Percentiles rank a stretch among this genome's conserved stretches.
These are phyloP conservation scores for Penicillium manginii DNA, from an alignment of 495 filamentous ascomycete species.

Conservation along the genomic window DNA sequence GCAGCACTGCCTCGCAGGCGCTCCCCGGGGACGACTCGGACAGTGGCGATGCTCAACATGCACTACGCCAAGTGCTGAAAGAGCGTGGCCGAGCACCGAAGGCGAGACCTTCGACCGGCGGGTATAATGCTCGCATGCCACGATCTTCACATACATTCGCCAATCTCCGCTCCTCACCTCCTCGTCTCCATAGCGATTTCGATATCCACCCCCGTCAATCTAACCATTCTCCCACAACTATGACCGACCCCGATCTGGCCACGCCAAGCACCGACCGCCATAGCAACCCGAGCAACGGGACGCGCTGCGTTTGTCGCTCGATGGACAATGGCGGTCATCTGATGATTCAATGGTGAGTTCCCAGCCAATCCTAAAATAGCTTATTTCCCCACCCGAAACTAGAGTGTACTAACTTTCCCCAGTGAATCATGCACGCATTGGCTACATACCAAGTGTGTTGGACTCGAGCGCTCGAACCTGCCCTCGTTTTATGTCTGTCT, in stretches of 20 bases:
- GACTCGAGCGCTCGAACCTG: constrained; percentile 64
- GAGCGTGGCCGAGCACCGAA: constrained; percentile 56
- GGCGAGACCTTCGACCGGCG: constrained; percentile 36
- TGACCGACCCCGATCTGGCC: constrained; percentile 66
- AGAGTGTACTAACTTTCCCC: constrained; percentile 16
- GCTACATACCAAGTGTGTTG: constrained; percentile 80
- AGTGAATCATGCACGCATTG: constrained; percentile 88
- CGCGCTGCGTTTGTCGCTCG: constrained; percentile 75
- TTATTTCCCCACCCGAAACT: neutral
- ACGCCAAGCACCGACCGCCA: constrained; percentile 67
- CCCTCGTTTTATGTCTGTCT: constrained; percentile 80
- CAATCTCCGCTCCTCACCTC: constrained; percentile 49
- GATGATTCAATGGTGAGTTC: constrained; percentile 80
- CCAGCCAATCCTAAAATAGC: constrained; percentile 7
- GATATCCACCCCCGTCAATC: constrained; percentile 42
- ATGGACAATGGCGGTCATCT: constrained; percentile 66
- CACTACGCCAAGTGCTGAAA: constrained; percentile 74
- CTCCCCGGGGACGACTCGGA: constrained; percentile 55
- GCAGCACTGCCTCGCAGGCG: constrained; percentile 57
- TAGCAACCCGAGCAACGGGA: constrained; percentile 58
- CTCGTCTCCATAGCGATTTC: constrained; percentile 44
- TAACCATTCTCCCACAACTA: constrained; percentile 66
- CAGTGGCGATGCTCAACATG: constrained; percentile 60
- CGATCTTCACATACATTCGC: constrained; percentile 40
- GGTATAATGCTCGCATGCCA: constrained; percentile 33